phyloP scores from a whole-genome alignment of 257 asterid genomes.

The Solanum gracilifrons region DNA sequence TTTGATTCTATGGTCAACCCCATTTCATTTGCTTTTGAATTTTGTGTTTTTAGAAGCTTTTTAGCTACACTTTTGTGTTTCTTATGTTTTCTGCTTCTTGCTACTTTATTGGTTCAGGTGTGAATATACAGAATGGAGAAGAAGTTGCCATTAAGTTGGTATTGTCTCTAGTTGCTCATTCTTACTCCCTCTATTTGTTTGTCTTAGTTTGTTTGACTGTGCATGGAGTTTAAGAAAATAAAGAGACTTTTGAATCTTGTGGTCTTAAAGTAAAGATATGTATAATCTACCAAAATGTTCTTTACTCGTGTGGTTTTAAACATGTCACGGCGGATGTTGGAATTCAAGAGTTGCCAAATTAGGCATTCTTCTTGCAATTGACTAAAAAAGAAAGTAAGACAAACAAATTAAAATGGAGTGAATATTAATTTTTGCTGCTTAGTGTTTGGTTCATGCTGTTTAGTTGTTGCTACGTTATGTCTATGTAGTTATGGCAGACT shows the following conservation, averaged over 20 bases:
- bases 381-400: neutral
- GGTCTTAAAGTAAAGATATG: neutral
- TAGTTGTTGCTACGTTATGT: neutral
- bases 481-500: neutral
- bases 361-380: neutral
- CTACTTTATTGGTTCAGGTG: conserved; percentile 36
- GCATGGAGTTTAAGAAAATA: neutral
- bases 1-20: neutral
- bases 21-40: neutral
- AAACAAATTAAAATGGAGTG: neutral
- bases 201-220: neutral
- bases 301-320: neutral
- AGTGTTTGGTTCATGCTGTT: neutral
- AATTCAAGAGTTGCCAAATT: neutral
- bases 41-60: neutral
- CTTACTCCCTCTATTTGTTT: neutral
- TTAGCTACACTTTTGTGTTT: neutral
- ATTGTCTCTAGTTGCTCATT: neutral
- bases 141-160: conserved; percentile 94
- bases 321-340: neutral
- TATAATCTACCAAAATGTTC: neutral
- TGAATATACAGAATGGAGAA: conserved; percentile 78
- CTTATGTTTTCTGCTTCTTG: neutral
- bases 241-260: neutral
- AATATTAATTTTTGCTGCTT: neutral